These are phyloP conservation scores for Euphorbia peplus DNA, from an alignment of 345 rosid genomes.

Conservation along the genomic window DNA sequence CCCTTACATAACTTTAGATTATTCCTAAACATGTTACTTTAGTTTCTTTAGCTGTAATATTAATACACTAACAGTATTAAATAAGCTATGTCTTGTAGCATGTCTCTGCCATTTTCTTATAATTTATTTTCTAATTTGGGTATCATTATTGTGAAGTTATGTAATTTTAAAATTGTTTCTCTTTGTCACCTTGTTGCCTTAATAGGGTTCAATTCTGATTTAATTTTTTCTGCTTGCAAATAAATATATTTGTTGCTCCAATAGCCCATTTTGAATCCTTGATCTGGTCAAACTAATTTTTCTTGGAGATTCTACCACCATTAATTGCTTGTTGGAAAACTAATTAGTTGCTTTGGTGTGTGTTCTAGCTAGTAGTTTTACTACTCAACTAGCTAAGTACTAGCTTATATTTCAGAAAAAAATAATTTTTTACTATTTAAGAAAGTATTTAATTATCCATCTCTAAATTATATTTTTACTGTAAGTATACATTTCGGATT, in stretches of 20 bases:
- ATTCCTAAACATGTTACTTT: conserved; percentile 2
- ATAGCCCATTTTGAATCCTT: conserved; percentile 5
- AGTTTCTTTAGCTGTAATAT: not conserved
- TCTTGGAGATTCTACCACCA: conserved; percentile 12
- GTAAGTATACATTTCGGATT: too few relatives aligned
- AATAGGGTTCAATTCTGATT: conserved; percentile 18
- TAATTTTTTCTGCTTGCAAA: not conserved
- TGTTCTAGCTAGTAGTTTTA: too few relatives aligned
- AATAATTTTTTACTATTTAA: too few relatives aligned
- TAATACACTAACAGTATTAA: too few relatives aligned
- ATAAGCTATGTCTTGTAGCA: conserved; percentile 21
- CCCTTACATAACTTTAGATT: not conserved
- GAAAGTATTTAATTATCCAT: too few relatives aligned
- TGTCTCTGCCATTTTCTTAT: conserved; percentile 16
- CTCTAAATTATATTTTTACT: too few relatives aligned
- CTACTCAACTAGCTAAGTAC: not conserved
- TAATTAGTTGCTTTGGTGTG: conserved; percentile 2
- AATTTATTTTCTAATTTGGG: conserved; percentile 5
- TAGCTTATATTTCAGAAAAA: too few relatives aligned
- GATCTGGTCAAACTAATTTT: conserved; percentile 17
- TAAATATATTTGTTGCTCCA: conserved; percentile 8
- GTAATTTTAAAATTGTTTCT: not conserved
- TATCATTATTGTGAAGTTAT: conserved; percentile 7
- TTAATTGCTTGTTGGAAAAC: conserved; percentile 17
- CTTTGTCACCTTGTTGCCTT: conserved; percentile 10